Percentiles rank a stretch among this genome's conserved stretches.
Evolutionary conservation across 257 asterid genomes (phyloP).

Genomic region (Prunella vulgaris): DNA sequence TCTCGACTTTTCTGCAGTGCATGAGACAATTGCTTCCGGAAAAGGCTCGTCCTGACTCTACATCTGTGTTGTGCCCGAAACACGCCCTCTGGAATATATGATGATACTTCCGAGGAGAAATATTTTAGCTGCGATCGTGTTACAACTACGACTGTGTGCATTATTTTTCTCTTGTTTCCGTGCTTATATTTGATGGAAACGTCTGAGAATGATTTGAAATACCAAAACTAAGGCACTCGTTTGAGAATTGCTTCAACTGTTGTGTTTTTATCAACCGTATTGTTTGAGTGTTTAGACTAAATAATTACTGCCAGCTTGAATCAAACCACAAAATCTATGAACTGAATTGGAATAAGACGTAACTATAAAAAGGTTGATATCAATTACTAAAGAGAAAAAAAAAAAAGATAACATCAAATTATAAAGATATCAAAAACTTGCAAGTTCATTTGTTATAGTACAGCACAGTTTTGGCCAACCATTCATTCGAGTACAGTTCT

Average conservation of each 20-base stretch:
- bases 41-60: conserved; percentile 32
- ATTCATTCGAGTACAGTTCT: background rate
- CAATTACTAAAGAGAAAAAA: too few relatives aligned
- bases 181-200: background rate
- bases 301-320: background rate
- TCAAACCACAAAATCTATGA: background rate
- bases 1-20: conserved; percentile 87
- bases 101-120: background rate
- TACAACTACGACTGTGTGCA: background rate
- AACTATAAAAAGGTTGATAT: background rate
- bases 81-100: background rate
- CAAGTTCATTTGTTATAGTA: background rate
- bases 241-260: background rate
- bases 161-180: background rate
- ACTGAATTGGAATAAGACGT: background rate
- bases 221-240: too few relatives aligned
- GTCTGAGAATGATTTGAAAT: conserved; percentile 10
- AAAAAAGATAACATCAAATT: background rate
- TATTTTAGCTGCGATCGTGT: background rate
- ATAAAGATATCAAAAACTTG: background rate
- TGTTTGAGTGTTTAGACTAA: background rate
- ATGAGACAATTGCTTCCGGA: conserved; percentile 45
- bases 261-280: background rate
- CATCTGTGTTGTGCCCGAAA: background rate
- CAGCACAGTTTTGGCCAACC: background rate